Evolutionary conservation across 805 yeast species (phyloP), one percentile per base, ranked within the genome.

Genomic region (Candida sanyiensis): DNA sequence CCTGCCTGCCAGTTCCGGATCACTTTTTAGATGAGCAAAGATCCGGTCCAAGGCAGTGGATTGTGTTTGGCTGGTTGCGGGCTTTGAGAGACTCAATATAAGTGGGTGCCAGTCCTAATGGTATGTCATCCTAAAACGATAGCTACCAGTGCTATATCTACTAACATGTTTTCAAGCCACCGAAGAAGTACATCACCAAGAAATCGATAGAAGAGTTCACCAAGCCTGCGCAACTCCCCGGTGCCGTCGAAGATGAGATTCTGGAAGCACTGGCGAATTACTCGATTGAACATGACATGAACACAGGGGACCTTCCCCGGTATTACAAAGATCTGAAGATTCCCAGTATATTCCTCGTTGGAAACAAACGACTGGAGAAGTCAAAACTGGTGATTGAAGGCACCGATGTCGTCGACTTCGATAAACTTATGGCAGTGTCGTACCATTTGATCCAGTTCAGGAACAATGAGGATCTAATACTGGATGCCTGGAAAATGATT

Each of bases 371-470:
- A 10, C 18, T 53, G 1, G 28, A 33, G 7, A 34, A 39, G 1
- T 49, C 50, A 0, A 59, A 63, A 9, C 44, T 70, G 18, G 46
- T 58, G 1, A 45, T 71, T 9, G 69, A 62, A 13, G 71, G 66
- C 0, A 66, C 73, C 0, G 49, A 64, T 25, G 52, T 73, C 3
- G 62, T 74, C 10, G 78, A 72, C 48, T 70, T 73, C 44, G 76
- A 71, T 32, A 65, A 63, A 40, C 54, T 70, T 28, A 38, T 73
- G 24, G 52, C 56, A 28, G 54, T 52, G 33, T 70, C 73, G 3
- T 68, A 63, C 29, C 63, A 70, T 21, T 47, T 72, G 33, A 40
- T 72, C 28, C 53, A 64, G 10, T 58, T 70, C 33, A 56, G 66
- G 51, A 61, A 64, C 37, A 66, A 73, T 42, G 45, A 56, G 16